Evolutionary conservation across 1,139 yeast species (phyloP).

Genomic region (Debaryomyces udenii): DNA sequence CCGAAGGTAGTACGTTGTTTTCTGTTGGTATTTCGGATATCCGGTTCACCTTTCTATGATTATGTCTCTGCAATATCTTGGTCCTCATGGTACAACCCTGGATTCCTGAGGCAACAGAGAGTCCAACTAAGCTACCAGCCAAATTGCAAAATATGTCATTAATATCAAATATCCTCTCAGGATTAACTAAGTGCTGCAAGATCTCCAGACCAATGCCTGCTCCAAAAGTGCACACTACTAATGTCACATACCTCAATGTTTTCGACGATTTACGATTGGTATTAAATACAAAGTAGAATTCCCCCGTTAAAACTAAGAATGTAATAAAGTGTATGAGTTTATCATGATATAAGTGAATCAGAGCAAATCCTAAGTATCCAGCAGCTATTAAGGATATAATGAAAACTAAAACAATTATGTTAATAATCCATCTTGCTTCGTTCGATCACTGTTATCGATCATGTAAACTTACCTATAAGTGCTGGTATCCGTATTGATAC

Average conservation of each 20-base stretch:
- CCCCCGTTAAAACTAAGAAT: slow-evolving; percentile 52
- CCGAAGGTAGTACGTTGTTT: slow-evolving; percentile 1
- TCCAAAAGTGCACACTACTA: slow-evolving; percentile 44
- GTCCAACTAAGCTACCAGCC: slow-evolving; percentile 35
- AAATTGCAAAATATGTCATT: slow-evolving; percentile 51
- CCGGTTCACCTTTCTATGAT: slow-evolving; percentile 10
- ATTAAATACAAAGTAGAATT: slow-evolving; percentile 59
- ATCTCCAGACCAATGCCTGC: slow-evolving; percentile 59
- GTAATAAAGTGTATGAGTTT: slow-evolving; percentile 54
- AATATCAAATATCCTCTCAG: slow-evolving; percentile 51
- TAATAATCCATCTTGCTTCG: not conserved
- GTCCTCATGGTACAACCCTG: slow-evolving; percentile 16
- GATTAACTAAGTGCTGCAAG: slow-evolving; percentile 47
- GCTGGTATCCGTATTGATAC: slow-evolving; percentile 27
- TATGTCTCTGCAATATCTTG: slow-evolving; percentile 6
- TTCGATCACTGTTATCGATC: not conserved
- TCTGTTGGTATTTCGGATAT: slow-evolving; percentile 2
- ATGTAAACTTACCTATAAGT: slow-evolving; percentile 27
- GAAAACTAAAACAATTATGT: slow-evolving; percentile 26
- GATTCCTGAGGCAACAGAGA: slow-evolving; percentile 20
- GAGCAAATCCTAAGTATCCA: slow-evolving; percentile 56
- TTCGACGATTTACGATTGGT: slow-evolving; percentile 36
- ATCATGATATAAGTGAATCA: slow-evolving; percentile 51
- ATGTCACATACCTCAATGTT: slow-evolving; percentile 43
- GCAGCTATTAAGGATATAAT: slow-evolving; percentile 31